Conservation (phyloP, 768 basidiomycete genomes). For the Nidula microcarpa region DNA sequence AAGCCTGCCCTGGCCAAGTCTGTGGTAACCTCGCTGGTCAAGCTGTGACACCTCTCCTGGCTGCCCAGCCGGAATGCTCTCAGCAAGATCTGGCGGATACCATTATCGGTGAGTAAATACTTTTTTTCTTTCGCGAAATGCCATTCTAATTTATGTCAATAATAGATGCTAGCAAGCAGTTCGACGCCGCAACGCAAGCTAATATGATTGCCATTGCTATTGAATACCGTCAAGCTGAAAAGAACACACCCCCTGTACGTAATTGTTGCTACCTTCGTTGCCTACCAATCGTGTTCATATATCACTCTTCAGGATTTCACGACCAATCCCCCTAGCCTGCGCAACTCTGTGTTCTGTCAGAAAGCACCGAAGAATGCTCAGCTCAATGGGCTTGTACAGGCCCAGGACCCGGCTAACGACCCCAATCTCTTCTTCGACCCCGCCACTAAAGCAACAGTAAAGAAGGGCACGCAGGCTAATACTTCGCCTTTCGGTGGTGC, state of each 20-base stretch:
- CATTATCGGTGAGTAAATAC: slow-evolving; percentile 44
- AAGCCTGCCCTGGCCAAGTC: slow-evolving; percentile 45
- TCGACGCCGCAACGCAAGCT: slow-evolving; percentile 44
- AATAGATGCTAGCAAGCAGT: slow-evolving; percentile 48
- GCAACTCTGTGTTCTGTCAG: slow-evolving; percentile 59
- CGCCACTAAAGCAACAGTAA: slow-evolving; percentile 32
- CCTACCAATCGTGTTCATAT: not conserved
- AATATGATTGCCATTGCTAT: slow-evolving; percentile 50
- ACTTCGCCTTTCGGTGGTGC: slow-evolving; percentile 41
- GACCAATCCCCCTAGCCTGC: slow-evolving; percentile 42
- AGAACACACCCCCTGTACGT: slow-evolving; percentile 55
- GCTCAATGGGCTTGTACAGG: slow-evolving; percentile 46
- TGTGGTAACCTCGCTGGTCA: slow-evolving; percentile 47
- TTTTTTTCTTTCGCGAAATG: not conserved
- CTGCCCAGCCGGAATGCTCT: slow-evolving; percentile 47
- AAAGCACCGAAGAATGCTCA: slow-evolving; percentile 46
- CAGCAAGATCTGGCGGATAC: slow-evolving; percentile 57
- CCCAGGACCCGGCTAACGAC: slow-evolving; percentile 50
- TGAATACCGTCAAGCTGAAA: slow-evolving; percentile 54
- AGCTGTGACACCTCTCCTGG: slow-evolving; percentile 49
- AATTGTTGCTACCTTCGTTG: not conserved
- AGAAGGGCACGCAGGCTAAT: slow-evolving; percentile 43
- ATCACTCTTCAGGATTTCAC: slow-evolving; percentile 41
- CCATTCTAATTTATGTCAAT: not conserved
- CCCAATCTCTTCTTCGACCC: slow-evolving; percentile 52